These are phyloP conservation scores for Yamadazyma pseudoaaseri DNA, from an alignment of 1,139 yeast species.

Conservation along the genomic window DNA sequence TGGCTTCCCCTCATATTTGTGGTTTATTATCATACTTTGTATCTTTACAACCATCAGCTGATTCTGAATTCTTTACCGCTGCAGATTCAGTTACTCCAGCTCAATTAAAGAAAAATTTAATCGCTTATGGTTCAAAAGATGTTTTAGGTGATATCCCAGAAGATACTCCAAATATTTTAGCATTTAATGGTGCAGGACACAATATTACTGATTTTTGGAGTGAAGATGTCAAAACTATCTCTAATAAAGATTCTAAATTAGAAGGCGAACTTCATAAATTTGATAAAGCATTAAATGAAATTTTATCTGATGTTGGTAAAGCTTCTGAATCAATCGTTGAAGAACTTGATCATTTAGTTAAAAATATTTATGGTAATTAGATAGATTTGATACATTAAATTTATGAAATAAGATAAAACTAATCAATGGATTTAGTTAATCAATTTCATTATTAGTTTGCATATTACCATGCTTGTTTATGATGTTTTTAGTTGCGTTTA, in stretches of 20 bases:
- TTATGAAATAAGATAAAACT: slow-evolving; percentile 3
- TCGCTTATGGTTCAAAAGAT: slow-evolving; percentile 38
- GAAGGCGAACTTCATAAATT: slow-evolving; percentile 6
- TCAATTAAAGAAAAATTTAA: slow-evolving; percentile 33
- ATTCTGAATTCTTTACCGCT: slow-evolving; percentile 50
- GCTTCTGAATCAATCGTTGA: slow-evolving; percentile 8
- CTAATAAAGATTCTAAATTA: slow-evolving; percentile 3
- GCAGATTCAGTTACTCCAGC: slow-evolving; percentile 36
- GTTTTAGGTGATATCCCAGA: slow-evolving; percentile 52
- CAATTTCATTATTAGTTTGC: too few relatives aligned
- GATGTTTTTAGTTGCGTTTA: slow-evolving; percentile 1
- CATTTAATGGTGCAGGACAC: slow-evolving; percentile 92
- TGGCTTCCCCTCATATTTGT: slow-evolving; percentile 46
- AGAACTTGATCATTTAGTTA: slow-evolving; percentile 12
- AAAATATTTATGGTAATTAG: slow-evolving; percentile 9
- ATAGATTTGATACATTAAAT: slow-evolving; percentile 1
- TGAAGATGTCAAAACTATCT: slow-evolving; percentile 4
- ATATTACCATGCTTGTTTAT: slow-evolving; percentile 1
- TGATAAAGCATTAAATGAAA: slow-evolving; percentile 9
- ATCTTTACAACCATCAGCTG: slow-evolving; percentile 39
- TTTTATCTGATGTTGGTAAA: slow-evolving; percentile 8
- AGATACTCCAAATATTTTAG: slow-evolving; percentile 81
- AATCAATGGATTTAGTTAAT: slow-evolving; percentile 1
- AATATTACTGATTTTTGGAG: slow-evolving; percentile 73
- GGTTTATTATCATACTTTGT: slow-evolving; percentile 42